phyloP scores from a whole-genome alignment of 371 early-diverging fungal species.

The Zychaea mexicana region DNA sequence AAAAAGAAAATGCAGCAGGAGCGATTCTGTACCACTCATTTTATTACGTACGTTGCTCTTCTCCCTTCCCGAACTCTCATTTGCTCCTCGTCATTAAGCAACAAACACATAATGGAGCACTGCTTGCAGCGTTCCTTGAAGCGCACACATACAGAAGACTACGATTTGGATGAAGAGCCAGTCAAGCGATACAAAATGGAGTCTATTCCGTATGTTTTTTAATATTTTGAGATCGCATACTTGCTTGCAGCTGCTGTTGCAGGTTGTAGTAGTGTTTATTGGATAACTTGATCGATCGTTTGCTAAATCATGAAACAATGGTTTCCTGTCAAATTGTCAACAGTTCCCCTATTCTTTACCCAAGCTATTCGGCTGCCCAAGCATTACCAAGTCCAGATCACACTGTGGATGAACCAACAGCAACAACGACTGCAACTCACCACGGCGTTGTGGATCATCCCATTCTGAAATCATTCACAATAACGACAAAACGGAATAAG shows the following conservation, averaged over 20 bases:
- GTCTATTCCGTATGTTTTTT: background rate
- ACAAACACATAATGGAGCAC: no score
- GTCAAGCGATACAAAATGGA: background rate
- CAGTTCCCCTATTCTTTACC: background rate
- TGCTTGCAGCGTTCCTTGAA: background rate
- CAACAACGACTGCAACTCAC: background rate
- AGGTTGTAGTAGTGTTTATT: no score
- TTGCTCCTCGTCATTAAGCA: no score
- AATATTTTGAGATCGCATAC: background rate
- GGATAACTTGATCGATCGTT: no score
- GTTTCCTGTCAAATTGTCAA: no score
- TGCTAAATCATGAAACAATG: no score
- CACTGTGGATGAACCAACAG: background rate
- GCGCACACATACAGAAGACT: slow-evolving; percentile 8
- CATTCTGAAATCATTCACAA: slow-evolving; percentile 11
- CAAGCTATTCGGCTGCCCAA: background rate
- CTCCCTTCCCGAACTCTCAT: no score
- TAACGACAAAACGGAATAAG: slow-evolving; percentile 5
- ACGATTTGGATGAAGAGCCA: background rate
- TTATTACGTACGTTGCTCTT: no score
- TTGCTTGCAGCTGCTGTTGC: no score
- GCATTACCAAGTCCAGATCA: background rate
- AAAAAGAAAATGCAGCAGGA: no score
- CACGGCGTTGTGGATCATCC: background rate
- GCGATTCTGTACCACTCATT: no score